These are phyloP conservation scores for Kregervanrija pseudodelftensis DNA, from an alignment of 805 yeast genomes.

Conservation along the genomic window DNA sequence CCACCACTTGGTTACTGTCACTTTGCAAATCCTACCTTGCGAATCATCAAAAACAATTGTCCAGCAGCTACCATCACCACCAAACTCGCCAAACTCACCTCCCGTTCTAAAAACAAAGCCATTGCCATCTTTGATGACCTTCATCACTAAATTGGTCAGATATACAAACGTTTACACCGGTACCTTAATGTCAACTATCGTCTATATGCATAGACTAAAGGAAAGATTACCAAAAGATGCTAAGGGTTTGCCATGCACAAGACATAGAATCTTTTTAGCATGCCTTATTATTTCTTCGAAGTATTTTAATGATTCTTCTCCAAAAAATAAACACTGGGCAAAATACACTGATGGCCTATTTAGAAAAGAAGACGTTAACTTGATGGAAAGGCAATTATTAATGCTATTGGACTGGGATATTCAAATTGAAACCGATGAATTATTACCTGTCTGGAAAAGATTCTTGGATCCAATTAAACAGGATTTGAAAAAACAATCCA, in stretches of 20 bases:
- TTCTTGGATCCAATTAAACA: conserved; percentile 47
- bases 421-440: conserved; percentile 37
- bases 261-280: conserved; percentile 71
- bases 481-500: conserved; percentile 26
- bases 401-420: conserved; percentile 68
- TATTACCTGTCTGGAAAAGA: conserved; percentile 32
- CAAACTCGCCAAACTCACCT: conserved; percentile 26
- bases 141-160: conserved; percentile 63
- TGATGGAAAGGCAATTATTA: conserved; percentile 74
- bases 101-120: conserved; percentile 30
- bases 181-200: conserved; percentile 64
- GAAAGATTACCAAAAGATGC: conserved; percentile 61
- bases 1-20: conserved; percentile 56
- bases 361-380: conserved; percentile 58
- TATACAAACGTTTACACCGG: conserved; percentile 78
- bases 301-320: conserved; percentile 71
- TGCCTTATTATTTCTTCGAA: conserved; percentile 69
- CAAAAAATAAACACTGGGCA: conserved; percentile 76
- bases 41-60: conserved; percentile 32
- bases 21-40: conserved; percentile 64
- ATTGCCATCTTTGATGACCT: conserved; percentile 66
- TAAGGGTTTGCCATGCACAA: conserved; percentile 70
- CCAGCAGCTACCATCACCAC: conserved; percentile 27
- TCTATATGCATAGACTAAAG: conserved; percentile 57
- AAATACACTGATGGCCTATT: conserved; percentile 71